Evolutionary conservation across 2,329 filamentous ascomycete genomes (phyloP).

Genomic region (Diaporthe eres): DNA sequence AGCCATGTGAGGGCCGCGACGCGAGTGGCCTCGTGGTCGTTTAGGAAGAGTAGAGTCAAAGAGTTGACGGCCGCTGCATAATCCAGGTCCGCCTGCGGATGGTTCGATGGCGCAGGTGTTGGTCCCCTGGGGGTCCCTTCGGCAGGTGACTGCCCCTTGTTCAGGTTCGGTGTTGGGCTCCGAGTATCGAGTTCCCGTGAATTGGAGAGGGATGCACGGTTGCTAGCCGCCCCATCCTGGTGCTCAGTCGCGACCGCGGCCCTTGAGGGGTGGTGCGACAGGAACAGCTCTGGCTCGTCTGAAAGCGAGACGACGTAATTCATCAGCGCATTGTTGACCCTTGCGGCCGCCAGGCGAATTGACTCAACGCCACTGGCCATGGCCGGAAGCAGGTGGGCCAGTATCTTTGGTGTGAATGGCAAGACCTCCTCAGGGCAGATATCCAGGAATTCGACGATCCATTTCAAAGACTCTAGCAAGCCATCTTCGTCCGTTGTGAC

Average conservation of each 20-base stretch:
- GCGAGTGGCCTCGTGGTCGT: slow-evolving; percentile 95
- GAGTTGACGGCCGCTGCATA: slow-evolving; percentile 96
- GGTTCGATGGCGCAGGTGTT: slow-evolving; percentile 56
- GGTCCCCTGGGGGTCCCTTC: slow-evolving; percentile 58
- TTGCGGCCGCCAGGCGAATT: slow-evolving; percentile 87
- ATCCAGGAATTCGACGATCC: slow-evolving; percentile 97
- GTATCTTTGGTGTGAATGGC: slow-evolving; percentile 90
- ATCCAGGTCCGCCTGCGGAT: slow-evolving; percentile 81
- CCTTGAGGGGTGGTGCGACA: slow-evolving; percentile 54
- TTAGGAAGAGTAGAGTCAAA: slow-evolving; percentile 91
- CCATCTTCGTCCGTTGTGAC: slow-evolving; percentile 83
- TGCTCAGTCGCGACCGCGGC: slow-evolving; percentile 59
- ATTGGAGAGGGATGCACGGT: slow-evolving; percentile 66
- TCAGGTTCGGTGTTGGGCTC: slow-evolving; percentile 66
- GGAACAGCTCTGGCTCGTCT: slow-evolving; percentile 70
- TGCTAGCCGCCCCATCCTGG: slow-evolving; percentile 62
- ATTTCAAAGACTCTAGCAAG: slow-evolving; percentile 88
- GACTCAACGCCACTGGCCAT: slow-evolving; percentile 93
- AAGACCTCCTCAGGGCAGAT: slow-evolving; percentile 98
- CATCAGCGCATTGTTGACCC: slow-evolving; percentile 92
- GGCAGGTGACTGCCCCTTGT: slow-evolving; percentile 51
- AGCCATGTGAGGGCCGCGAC: slow-evolving; percentile 96
- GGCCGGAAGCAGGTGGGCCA: slow-evolving; percentile 92
- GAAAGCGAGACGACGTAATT: slow-evolving; percentile 94
- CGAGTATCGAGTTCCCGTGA: slow-evolving; percentile 67